Evolutionary conservation across 106 monocot genomes (phyloP).

Genomic region (Dioscorea alata): DNA sequence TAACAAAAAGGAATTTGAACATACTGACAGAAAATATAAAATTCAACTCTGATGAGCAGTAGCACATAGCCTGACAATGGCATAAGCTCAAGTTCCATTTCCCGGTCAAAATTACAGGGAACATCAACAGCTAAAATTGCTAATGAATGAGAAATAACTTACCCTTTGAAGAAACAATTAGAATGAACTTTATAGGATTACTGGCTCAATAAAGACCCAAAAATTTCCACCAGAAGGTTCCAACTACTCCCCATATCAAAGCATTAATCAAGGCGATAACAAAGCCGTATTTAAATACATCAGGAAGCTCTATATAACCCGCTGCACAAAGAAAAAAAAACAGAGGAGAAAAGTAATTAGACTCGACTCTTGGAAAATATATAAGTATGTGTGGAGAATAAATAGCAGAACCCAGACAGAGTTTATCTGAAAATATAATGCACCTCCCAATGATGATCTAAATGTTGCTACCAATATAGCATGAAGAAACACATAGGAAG

Average conservation of each 20-base stretch:
- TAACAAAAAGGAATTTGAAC: too few relatives aligned
- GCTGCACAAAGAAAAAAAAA: conserved; percentile 51
- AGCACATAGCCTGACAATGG: too few relatives aligned
- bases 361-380: not conserved
- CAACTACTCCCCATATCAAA: conserved; percentile 72
- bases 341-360: not conserved
- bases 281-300: conserved; percentile 85
- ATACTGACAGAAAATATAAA: too few relatives aligned
- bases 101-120: too few relatives aligned
- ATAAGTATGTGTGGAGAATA: not conserved
- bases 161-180: not conserved
- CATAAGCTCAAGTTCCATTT: too few relatives aligned
- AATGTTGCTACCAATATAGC: too few relatives aligned
- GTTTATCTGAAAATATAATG: too few relatives aligned
- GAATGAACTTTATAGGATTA: too few relatives aligned
- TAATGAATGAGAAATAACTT: not conserved
- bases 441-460: too few relatives aligned
- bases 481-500: too few relatives aligned
- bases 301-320: conserved; percentile 89
- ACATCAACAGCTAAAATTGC: too few relatives aligned
- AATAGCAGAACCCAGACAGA: not conserved
- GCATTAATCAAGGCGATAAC: conserved; percentile 67
- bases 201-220: conserved; percentile 76
- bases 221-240: conserved; percentile 95
- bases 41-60: too few relatives aligned